Base-by-base conservation (phyloP, 2,329 filamentous ascomycete species). In the Verticillium klebahnii region DNA sequence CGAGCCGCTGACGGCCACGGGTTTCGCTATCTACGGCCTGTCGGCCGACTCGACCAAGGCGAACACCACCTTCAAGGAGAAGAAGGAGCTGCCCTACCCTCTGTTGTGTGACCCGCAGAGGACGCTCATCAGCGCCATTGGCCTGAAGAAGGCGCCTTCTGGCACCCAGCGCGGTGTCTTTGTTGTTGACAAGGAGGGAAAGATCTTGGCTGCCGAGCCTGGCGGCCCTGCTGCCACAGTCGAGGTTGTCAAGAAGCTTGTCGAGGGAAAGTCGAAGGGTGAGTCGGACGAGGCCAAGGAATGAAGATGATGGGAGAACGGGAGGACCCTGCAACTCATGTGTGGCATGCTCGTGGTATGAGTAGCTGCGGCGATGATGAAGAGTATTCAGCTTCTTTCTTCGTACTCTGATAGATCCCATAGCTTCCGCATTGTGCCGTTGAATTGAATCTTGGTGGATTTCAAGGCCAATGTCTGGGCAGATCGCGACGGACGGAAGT, bases 31-130 rank as follows among this genome's bases (percentile, higher is more conserved):
- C 78, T 98, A 92, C 74, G 95, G 95, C 61, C 87, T 99, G 58
- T 96, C 91, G 65, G 86, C 86, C 68, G 95, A 98, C 79, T 90
- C 88, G 57, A 88, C 92, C 70, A 96, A 95, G 78, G 87, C 92
- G 70, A 99, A 99, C 80, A 93, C 91, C 29, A 92, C 87, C 56
- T 99, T 98, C 84, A 90, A 92, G 78, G 89, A 87, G 50, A 97
- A 96, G 80, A 92, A 98, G 76, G 92, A 90, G 66, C 85, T 98
- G 60, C 91, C 89, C 5, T 99, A 97, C 75, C 81, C 90, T 39
- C 86, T 99, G 56, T 85, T 99, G 50, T 98, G 93, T 78, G 93
- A 99, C 74, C 85, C 89, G 6, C 78, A 79, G 59, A 85, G 84
- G 32, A 87, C 85, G 2, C 84, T 99, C 63, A 96, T 98, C 69